These are phyloP conservation scores for Rhodotorula sp. DNA, from an alignment of 1,284 basidiomycete genomes.

Conservation along the genomic window DNA sequence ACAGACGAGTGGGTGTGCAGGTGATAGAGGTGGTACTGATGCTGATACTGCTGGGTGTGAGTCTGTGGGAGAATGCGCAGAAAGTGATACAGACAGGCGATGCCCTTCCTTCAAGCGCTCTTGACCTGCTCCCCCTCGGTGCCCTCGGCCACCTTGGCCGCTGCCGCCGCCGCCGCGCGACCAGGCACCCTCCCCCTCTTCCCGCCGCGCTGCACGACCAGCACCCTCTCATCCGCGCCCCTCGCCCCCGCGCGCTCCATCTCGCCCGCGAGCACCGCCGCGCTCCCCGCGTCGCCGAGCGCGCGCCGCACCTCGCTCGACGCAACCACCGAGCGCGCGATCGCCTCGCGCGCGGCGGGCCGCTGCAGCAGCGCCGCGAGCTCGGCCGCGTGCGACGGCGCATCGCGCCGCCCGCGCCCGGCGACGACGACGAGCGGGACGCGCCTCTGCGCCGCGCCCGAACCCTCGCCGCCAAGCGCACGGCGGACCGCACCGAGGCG, in stretches of 20 bases:
- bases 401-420: slow-evolving; percentile 67
- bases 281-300: slow-evolving; percentile 75
- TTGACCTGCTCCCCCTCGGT: slow-evolving; percentile 1
- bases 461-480: slow-evolving; percentile 42
- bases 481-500: slow-evolving; percentile 49
- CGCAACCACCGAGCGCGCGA: slow-evolving; percentile 53
- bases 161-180: neutral
- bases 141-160: neutral
- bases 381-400: slow-evolving; percentile 65
- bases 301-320: slow-evolving; percentile 72
- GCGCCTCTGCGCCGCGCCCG: neutral
- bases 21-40: neutral
- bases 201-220: slow-evolving; percentile 35
- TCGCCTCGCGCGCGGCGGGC: slow-evolving; percentile 48
- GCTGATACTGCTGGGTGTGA: too few species aligned
- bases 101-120: neutral
- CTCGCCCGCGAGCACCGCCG: slow-evolving; percentile 64
- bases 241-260: slow-evolving; percentile 21
- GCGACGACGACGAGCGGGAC: slow-evolving; percentile 61
- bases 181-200: slow-evolving; percentile 26
- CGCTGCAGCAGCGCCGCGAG: slow-evolving; percentile 61
- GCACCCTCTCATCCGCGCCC: slow-evolving; percentile 8
- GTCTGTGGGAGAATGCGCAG: too few species aligned
- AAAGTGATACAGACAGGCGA: neutral
- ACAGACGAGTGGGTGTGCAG: too few species aligned